phyloP scores from a whole-genome alignment of 2,329 filamentous ascomycete species.

The Aspergillus hortae region DNA sequence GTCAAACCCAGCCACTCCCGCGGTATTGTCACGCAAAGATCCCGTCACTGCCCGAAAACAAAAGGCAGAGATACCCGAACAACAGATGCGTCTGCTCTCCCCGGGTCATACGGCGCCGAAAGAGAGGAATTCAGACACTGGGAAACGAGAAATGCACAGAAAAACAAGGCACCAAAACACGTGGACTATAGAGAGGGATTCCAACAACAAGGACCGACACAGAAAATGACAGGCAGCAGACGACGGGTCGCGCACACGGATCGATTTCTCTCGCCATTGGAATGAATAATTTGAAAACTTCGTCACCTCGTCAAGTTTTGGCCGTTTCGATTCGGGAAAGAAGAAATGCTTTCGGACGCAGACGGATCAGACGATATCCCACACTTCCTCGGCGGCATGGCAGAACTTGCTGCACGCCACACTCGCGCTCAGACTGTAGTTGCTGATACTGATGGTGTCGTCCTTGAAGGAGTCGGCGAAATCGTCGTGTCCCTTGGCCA shows the following conservation, averaged over 20 bases:
- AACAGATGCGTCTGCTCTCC: background rate
- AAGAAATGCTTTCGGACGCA: background rate
- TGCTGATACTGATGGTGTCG: slow-evolving; percentile 97
- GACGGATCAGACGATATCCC: slow-evolving; percentile 76
- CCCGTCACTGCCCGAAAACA: background rate
- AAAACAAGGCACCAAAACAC: slow-evolving; percentile 8
- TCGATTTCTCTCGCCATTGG: slow-evolving; percentile 7
- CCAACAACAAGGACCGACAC: background rate
- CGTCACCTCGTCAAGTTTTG: slow-evolving; percentile 25
- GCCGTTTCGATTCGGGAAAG: slow-evolving; percentile 10
- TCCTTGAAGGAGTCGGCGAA: slow-evolving; percentile 94
- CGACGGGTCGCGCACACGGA: background rate
- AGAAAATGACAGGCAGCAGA: slow-evolving; percentile 6
- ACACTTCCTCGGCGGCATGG: slow-evolving; percentile 93
- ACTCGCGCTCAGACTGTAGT: slow-evolving; percentile 94
- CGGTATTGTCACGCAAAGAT: slow-evolving; percentile 1
- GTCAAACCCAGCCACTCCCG: background rate
- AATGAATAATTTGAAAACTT: slow-evolving; percentile 21
- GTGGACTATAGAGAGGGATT: background rate
- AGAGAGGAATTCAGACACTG: background rate
- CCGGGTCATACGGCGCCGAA: background rate
- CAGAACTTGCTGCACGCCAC: slow-evolving; percentile 99
- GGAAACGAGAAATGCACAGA: slow-evolving; percentile 11
- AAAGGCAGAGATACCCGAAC: slow-evolving; percentile 3
- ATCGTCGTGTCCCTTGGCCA: slow-evolving; percentile 94